Evolutionary conservation across 371 early-diverging fungal genomes (phyloP).

Genomic region (Basidiobolus meristosporus): DNA sequence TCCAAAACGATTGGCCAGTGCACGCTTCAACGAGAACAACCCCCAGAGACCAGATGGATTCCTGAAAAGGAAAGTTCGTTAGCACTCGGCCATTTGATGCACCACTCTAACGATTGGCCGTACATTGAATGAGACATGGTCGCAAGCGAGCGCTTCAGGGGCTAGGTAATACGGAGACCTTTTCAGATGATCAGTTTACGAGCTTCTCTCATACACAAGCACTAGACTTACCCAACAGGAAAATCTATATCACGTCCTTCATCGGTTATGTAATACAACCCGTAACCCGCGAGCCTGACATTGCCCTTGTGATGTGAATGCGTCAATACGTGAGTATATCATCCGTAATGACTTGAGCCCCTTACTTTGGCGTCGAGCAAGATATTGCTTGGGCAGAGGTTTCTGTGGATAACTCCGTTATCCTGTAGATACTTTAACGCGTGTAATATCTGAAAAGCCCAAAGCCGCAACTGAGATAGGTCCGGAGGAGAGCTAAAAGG

Average conservation of each 20-base stretch:
- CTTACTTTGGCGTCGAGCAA: constrained; percentile 22
- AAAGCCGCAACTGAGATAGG: constrained; percentile 35
- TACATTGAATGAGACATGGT: neutral
- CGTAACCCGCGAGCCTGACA: constrained; percentile 34
- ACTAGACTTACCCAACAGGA: constrained; percentile 24
- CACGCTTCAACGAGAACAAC: no score
- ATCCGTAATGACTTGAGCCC: neutral
- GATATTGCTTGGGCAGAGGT: constrained; percentile 24
- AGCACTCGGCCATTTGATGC: constrained; percentile 1
- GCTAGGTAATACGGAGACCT: constrained; percentile 17
- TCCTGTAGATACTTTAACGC: constrained; percentile 9
- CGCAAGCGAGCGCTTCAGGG: constrained; percentile 10
- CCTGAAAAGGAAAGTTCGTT: neutral
- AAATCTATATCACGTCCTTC: constrained; percentile 34
- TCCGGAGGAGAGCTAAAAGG: neutral
- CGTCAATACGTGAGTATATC: neutral
- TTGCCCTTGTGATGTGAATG: constrained; percentile 11
- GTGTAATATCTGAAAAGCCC: constrained; percentile 20
- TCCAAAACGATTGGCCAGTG: no score
- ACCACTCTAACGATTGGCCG: no score
- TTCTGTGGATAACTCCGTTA: constrained; percentile 21
- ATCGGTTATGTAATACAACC: constrained; percentile 37
- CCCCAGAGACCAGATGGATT: neutral
- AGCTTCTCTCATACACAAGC: neutral
- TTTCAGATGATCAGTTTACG: neutral